These are phyloP conservation scores for Colletotrichum limetticola DNA, from an alignment of 2,329 filamentous ascomycete species.

Conservation along the genomic window DNA sequence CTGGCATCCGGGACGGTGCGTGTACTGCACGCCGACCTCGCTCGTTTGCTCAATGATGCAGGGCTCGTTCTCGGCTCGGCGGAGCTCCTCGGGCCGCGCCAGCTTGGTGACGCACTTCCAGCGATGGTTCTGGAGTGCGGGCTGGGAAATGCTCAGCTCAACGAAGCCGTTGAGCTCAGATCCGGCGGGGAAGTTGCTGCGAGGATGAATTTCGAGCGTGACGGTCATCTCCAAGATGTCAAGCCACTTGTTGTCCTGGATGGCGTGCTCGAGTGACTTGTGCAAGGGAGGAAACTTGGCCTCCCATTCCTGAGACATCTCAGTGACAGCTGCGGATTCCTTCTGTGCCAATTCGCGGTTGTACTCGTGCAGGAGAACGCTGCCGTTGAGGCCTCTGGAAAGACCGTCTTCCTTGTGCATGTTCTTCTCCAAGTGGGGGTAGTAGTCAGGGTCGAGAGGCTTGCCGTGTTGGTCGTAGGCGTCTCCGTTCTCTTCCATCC, in stretches of 20 bases:
- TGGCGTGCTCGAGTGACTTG: conserved; percentile 60
- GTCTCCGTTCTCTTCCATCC: conserved; percentile 55
- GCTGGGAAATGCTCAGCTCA: conserved; percentile 67
- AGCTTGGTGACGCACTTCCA: conserved; percentile 72
- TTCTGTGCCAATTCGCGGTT: conserved; percentile 64
- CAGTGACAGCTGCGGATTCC: conserved; percentile 65
- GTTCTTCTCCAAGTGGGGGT: conserved; percentile 67
- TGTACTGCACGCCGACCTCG: conserved; percentile 59
- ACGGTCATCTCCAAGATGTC: conserved; percentile 72
- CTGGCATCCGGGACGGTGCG: conserved; percentile 63
- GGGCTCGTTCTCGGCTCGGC: conserved; percentile 51
- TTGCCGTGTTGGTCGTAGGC: conserved; percentile 56
- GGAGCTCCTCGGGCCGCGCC: conserved; percentile 65
- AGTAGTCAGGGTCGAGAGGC: conserved; percentile 57
- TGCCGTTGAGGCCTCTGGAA: conserved; percentile 59
- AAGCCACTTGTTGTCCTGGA: conserved; percentile 62
- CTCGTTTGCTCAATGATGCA: conserved; percentile 59
- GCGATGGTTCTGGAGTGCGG: conserved; percentile 62
- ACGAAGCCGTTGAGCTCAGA: conserved; percentile 70
- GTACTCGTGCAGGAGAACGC: conserved; percentile 68
- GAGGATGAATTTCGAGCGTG: conserved; percentile 68
- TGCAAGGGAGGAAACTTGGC: conserved; percentile 67
- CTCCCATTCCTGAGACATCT: conserved; percentile 67
- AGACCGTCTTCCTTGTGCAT: conserved; percentile 63
- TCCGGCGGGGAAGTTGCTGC: conserved; percentile 66